Conservation (phyloP, 768 basidiomycete genomes). For the Clavaria fumosa region DNA sequence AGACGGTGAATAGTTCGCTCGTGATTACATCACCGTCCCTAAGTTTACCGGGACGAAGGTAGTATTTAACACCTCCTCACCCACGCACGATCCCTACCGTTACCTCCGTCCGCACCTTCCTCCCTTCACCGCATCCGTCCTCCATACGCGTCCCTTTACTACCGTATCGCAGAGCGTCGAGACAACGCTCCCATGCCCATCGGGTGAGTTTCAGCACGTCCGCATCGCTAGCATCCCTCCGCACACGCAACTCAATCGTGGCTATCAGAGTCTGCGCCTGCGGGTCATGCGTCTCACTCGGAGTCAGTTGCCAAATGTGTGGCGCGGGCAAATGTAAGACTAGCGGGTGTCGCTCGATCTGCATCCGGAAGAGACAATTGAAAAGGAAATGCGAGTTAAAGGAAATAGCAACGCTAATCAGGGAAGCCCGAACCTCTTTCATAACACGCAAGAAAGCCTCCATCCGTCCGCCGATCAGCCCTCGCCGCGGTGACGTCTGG, state of each 20-base stretch:
- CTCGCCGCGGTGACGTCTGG: conserved; percentile 74
- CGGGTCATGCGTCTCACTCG: conserved; percentile 18
- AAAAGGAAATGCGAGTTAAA: not conserved
- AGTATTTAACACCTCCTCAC: too few relatives aligned
- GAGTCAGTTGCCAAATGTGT: conserved; percentile 78
- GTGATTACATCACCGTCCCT: too few relatives aligned
- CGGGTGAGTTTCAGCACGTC: conserved; percentile 57
- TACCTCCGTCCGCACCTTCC: conserved; percentile 40
- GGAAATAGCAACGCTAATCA: not conserved
- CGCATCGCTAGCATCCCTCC: conserved; percentile 45
- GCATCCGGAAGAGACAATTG: not conserved
- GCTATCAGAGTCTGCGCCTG: conserved; percentile 34
- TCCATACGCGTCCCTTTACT: conserved; percentile 23
- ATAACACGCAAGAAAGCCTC: conserved; percentile 67
- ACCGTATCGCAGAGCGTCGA: conserved; percentile 31
- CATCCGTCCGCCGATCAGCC: conserved; percentile 50
- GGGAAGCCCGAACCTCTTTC: conserved; percentile 45
- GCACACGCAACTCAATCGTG: conserved; percentile 69
- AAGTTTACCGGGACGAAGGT: too few relatives aligned
- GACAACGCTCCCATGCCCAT: conserved; percentile 62
- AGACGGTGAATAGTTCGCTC: too few relatives aligned
- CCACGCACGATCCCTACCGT: conserved; percentile 62
- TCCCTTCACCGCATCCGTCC: conserved; percentile 17
- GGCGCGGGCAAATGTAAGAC: conserved; percentile 74
- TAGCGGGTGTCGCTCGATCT: conserved; percentile 77